Conservation (phyloP, 1,284 basidiomycete genomes). For the Ceratobasidium sp. region DNA sequence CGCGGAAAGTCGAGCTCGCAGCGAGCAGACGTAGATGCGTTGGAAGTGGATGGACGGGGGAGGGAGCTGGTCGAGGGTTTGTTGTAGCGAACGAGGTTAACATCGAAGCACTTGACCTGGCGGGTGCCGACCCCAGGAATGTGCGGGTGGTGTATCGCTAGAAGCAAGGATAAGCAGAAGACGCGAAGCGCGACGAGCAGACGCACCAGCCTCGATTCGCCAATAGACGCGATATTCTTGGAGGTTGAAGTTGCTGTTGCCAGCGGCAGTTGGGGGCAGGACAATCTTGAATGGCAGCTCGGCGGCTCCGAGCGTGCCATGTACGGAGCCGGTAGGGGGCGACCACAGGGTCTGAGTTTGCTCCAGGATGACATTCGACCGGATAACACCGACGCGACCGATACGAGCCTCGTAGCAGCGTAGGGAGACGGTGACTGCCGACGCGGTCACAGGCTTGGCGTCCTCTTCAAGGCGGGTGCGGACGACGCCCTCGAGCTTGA, state of each 20-base stretch:
- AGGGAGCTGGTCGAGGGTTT: constrained; percentile 57
- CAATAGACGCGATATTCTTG: constrained; percentile 83
- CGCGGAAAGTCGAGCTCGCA: constrained; percentile 59
- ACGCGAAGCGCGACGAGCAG: constrained; percentile 45
- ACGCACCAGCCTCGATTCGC: constrained; percentile 83
- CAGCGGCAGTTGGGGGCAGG: constrained; percentile 67
- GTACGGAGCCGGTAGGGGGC: constrained; percentile 59
- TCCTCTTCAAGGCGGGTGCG: constrained; percentile 78
- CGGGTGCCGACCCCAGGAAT: constrained; percentile 73
- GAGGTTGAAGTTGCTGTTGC: constrained; percentile 76
- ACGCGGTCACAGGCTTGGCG: constrained; percentile 71
- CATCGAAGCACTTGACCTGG: constrained; percentile 73
- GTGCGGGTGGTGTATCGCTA: constrained; percentile 71
- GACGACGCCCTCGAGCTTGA: constrained; percentile 82
- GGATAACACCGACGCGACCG: constrained; percentile 67
- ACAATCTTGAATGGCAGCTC: constrained; percentile 78
- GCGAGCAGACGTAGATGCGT: constrained; percentile 55
- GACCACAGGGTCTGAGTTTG: constrained; percentile 74
- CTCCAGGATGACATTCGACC: constrained; percentile 75
- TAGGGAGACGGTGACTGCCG: constrained; percentile 73
- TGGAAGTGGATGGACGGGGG: constrained; percentile 55
- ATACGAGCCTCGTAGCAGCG: constrained; percentile 82
- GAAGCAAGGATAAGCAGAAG: constrained; percentile 52
- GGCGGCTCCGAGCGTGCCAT: constrained; percentile 68
- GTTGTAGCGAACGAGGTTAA: constrained; percentile 75